Evolutionary conservation across 23 red algal genomes (phyloP).

Genomic region (Pyropia yezoensis): DNA sequence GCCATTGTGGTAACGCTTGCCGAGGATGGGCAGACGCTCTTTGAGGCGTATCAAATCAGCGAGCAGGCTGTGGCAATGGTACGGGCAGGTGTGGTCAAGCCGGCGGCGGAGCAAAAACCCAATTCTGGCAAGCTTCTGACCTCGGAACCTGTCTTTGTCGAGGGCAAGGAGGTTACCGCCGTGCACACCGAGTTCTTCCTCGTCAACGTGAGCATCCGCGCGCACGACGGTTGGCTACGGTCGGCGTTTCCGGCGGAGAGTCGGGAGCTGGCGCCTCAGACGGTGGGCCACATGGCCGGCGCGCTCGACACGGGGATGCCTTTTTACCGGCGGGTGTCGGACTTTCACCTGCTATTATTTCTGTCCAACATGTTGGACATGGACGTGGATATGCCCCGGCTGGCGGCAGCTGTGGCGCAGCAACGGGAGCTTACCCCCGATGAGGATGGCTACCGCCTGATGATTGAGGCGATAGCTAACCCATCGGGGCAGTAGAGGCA

Average conservation of each 20-base stretch:
- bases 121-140: slow-evolving; percentile 71
- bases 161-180: slow-evolving; percentile 50
- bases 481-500: not conserved
- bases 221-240: slow-evolving; percentile 72
- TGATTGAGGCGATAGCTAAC: slow-evolving; percentile 79
- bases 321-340: slow-evolving; percentile 51
- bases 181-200: slow-evolving; percentile 96
- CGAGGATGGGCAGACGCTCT: slow-evolving; percentile 60
- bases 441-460: slow-evolving; percentile 79
- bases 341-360: slow-evolving; percentile 92
- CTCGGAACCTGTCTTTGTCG: slow-evolving; percentile 79
- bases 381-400: slow-evolving; percentile 78
- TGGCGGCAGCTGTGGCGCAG: slow-evolving; percentile 46
- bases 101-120: slow-evolving; percentile 43
- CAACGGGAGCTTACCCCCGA: slow-evolving; percentile 33
- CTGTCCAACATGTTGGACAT: slow-evolving; percentile 84
- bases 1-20: slow-evolving; percentile 63
- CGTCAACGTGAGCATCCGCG: slow-evolving; percentile 73
- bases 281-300: slow-evolving; percentile 27
- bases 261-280: slow-evolving; percentile 69
- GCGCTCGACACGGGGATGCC: slow-evolving; percentile 31
- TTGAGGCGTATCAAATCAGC: slow-evolving; percentile 95
- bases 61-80: slow-evolving; percentile 77
- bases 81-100: slow-evolving; percentile 53
- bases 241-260: slow-evolving; percentile 82